Evolutionary conservation across 2,329 filamentous ascomycete genomes (phyloP), one percentile per base, ranked within the genome.

Genomic region (Dryadomyces sulphureus): DNA sequence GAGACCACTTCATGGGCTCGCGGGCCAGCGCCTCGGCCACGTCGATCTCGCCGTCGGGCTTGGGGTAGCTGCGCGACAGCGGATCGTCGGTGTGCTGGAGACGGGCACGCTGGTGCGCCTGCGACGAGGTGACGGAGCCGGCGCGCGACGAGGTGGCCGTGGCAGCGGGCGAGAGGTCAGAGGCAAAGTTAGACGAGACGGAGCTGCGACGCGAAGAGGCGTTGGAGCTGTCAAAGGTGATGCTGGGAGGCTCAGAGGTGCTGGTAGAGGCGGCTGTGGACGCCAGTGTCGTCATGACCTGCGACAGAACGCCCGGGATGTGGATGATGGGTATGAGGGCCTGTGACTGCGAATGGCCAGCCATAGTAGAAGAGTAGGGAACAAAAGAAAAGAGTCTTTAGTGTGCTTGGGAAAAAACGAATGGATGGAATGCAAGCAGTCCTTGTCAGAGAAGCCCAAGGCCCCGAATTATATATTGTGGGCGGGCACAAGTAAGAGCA

Each of bases 21-120:
- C 67, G 63, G 4, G 59, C 55, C 17, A 73, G 63, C 41, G 68
- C 61, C 53, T 68, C 60, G 34, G 62, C 59, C 14, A 73, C 55
- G 45, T 67, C 58, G 32, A 69, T 48, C 9, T 68, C 60, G 2
- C 56, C 51, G 1, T 52, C 41, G 2, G 68, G 68, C 55, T 65
- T 62, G 42, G 66, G 65, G 50, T 63, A 71, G 3, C 56, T 49
- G 20, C 63, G 62, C 14, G 57, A 55, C 12, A 69, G 53, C 5
- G 61, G 58, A 50, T 66, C 62, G 16, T 52, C 5, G 4, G 27
- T 19, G 22, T 46, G 36, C 20, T 41, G 27, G 21, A 38, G 34
- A 9, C 12, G 30, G 6, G 14, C 20, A 5, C 4, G 24, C 14
- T 17, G 35, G 7, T 25, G 43, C n/a, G 30, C 5, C 43, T 17